phyloP scores from a whole-genome alignment of 2,329 filamentous ascomycete species.

The Trichoderma hamatum region DNA sequence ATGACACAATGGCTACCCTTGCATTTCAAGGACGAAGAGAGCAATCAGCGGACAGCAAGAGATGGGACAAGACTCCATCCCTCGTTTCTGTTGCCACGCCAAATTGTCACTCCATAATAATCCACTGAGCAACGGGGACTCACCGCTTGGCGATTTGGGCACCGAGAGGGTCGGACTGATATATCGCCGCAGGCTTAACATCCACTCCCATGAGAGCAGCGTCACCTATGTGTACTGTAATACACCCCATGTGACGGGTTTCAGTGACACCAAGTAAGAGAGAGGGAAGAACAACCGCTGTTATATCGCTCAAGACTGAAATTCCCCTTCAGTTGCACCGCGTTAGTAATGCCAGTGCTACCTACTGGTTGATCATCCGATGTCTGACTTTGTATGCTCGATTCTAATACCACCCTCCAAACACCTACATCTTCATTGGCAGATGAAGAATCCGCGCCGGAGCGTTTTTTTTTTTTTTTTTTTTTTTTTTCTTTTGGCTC shows the following conservation, averaged over 20 bases:
- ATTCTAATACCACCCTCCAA: too few species aligned
- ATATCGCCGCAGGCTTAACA: neutral
- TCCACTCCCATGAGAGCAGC: conserved; percentile 3
- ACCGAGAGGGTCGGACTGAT: conserved; percentile 7
- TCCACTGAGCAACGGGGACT: neutral
- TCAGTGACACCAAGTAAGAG: neutral
- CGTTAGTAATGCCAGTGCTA: neutral
- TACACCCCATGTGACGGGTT: neutral
- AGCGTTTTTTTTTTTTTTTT: neutral
- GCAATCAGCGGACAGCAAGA: neutral
- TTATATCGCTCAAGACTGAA: neutral
- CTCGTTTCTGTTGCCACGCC: neutral
- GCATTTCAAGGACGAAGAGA: neutral
- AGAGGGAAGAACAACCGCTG: neutral
- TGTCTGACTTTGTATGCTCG: neutral
- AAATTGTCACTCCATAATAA: neutral
- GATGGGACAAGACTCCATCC: neutral
- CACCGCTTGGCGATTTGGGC: neutral
- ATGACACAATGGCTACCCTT: neutral
- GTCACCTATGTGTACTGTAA: neutral
- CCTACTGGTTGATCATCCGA: neutral
- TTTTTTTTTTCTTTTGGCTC: neutral
- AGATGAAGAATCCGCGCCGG: neutral
- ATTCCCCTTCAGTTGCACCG: neutral
- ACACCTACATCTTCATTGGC: neutral